phyloP scores from a whole-genome alignment of 73 alveolate species.

The Paramecium biaurelia region DNA sequence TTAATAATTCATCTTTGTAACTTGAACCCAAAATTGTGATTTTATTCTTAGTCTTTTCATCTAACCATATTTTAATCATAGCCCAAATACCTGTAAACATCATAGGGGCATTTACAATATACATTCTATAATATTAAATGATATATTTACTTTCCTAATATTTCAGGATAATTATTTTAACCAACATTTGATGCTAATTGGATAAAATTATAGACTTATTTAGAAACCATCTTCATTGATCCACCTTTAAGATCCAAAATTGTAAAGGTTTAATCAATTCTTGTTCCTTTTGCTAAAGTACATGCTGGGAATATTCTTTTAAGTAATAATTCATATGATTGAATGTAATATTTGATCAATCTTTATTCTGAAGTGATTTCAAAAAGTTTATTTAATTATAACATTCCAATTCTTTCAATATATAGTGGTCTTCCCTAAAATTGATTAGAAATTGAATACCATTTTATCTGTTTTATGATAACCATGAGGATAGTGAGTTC shows the following conservation, averaged over 20 bases:
- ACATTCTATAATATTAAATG: conserved; percentile 49
- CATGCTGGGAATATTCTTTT: conserved; percentile 76
- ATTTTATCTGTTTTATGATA: conserved; percentile 80
- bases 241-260: conserved; percentile 77
- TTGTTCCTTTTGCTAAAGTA: conserved; percentile 72
- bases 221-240: conserved; percentile 71
- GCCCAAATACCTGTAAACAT: conserved; percentile 82
- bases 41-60: conserved; percentile 78
- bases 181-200: conserved; percentile 73
- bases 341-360: conserved; percentile 64
- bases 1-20: conserved; percentile 69
- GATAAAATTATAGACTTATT: conserved; percentile 71
- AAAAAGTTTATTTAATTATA: conserved; percentile 65
- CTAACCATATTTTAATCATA: conserved; percentile 73
- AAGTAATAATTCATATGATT: conserved; percentile 69
- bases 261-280: conserved; percentile 72
- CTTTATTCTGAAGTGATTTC: conserved; percentile 74
- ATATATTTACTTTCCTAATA: conserved; percentile 67
- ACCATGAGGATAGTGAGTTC: conserved; percentile 78
- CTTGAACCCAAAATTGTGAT: conserved; percentile 73
- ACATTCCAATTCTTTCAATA: conserved; percentile 69
- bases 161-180: conserved; percentile 85
- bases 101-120: conserved; percentile 79
- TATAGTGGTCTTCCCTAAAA: conserved; percentile 71
- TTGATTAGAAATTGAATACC: conserved; percentile 49